Base-by-base conservation (phyloP, 306 rosid genomes). In the Prunus campanulata region DNA sequence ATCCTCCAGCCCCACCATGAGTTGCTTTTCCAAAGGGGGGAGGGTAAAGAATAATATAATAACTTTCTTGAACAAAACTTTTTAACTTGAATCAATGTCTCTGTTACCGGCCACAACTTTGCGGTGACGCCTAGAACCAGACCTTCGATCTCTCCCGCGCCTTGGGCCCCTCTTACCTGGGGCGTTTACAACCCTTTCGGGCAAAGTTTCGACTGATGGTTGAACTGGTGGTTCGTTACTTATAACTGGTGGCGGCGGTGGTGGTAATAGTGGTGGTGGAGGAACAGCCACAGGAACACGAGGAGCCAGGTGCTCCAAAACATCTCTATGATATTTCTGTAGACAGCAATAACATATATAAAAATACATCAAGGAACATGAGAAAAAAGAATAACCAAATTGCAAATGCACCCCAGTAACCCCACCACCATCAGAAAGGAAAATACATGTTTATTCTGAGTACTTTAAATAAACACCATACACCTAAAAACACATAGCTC, bases 251-350 rank as follows among this genome's bases (percentile, higher is more conserved):
- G 61, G 83, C 11, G 79, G 64, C 15, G 80, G 87, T 3, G 85
- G 84, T 6, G 75, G 82, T 0, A 56, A 83, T 22, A 35, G 77
- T 3, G 84, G 88, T 25, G 87, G 94, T 55, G 90, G 92, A 82
- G 70, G 61, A 55, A 80, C 49, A 32, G 77, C 71, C 83, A 19
- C 67, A 5, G 76, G 59, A n/a, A 76, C 72, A 47, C 66, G 88
- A 54, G 87, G 76, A 78, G 91, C 86, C 80, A 60, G 64, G 46
- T 22, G 88, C 69, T 78, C 81, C 69, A 89, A 69, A 25, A 88
- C 70, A 35, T 83, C 96, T 81, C 81, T 93, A 44, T 91, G 98
- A 84, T 93, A 91, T 90, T 93, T 93, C 98, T 93, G 95, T 47
- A 73, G 65, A 62, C 29, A 61, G 52, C 25, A 52, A 67, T 27